These are phyloP conservation scores for Coemansia sp. DNA, from an alignment of 192 early-diverging fungal genomes.

Conservation along the genomic window DNA sequence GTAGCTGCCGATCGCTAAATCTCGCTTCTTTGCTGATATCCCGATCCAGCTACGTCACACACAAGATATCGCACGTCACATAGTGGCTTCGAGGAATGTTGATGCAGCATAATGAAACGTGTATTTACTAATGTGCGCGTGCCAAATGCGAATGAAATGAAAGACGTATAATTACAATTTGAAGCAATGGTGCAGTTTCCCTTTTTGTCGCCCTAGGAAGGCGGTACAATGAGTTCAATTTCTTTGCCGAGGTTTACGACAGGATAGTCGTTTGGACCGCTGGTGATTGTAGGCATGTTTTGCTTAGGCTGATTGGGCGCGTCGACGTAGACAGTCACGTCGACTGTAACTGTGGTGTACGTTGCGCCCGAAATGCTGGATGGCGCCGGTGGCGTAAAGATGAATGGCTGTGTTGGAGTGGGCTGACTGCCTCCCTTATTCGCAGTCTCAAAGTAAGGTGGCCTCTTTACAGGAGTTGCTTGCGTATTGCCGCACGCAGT, in stretches of 20 bases:
- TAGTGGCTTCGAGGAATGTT: too few species aligned
- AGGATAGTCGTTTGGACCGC: neutral
- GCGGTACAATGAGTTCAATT: neutral
- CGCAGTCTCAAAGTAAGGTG: slow-evolving; percentile 31
- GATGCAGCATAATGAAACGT: neutral
- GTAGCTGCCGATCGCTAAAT: too few species aligned
- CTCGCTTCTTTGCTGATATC: too few species aligned
- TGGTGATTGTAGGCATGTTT: neutral
- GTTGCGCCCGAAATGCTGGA: neutral
- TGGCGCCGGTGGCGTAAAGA: neutral
- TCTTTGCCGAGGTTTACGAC: neutral
- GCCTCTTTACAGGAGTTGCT: slow-evolving; percentile 21
- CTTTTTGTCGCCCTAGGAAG: neutral
- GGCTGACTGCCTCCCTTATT: neutral
- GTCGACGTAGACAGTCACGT: neutral
- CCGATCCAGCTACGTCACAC: too few species aligned
- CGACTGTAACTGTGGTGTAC: neutral
- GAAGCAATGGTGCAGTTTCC: neutral
- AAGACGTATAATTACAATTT: neutral
- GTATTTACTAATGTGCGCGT: neutral
- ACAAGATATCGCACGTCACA: too few species aligned
- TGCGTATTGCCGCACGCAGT: slow-evolving; percentile 31
- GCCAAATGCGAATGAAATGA: neutral
- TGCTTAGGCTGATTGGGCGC: neutral
- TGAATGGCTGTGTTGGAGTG: neutral